Evolutionary conservation across 371 early-diverging fungal genomes (phyloP).

Genomic region (Lichtheimia hyalospora): DNA sequence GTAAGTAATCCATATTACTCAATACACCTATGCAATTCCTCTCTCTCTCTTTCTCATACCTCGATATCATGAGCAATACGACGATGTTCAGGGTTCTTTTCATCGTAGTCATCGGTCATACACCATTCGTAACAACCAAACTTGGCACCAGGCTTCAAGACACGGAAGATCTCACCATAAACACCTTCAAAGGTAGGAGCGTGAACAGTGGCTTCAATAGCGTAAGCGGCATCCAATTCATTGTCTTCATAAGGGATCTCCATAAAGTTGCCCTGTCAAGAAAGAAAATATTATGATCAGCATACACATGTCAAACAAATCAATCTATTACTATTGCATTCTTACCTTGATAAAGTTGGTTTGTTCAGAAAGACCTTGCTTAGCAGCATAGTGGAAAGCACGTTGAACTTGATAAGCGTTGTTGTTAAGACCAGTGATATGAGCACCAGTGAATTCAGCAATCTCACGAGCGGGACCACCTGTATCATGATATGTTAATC

Average conservation of each 20-base stretch:
- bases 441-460: conserved; percentile 84
- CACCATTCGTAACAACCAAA: conserved; percentile 95
- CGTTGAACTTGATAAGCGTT: conserved; percentile 92
- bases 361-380: conserved; percentile 58
- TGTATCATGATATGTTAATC: background rate
- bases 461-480: conserved; percentile 94
- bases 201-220: conserved; percentile 94
- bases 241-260: conserved; percentile 85
- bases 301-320: background rate
- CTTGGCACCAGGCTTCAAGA: conserved; percentile 87
- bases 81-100: conserved; percentile 68
- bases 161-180: conserved; percentile 86
- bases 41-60: conserved; percentile 21
- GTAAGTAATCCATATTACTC: background rate
- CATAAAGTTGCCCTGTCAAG: conserved; percentile 91
- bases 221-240: conserved; percentile 84
- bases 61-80: conserved; percentile 82
- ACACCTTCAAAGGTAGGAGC: conserved; percentile 81
- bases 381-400: conserved; percentile 71
- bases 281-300: background rate
- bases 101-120: conserved; percentile 83
- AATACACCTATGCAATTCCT: background rate
- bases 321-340: background rate
- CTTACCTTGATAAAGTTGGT: conserved; percentile 64
- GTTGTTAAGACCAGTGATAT: conserved; percentile 92